Percentiles rank a stretch among this genome's conserved stretches.
phyloP scores from a whole-genome alignment of 306 rosid species.

The Pueraria montana region DNA sequence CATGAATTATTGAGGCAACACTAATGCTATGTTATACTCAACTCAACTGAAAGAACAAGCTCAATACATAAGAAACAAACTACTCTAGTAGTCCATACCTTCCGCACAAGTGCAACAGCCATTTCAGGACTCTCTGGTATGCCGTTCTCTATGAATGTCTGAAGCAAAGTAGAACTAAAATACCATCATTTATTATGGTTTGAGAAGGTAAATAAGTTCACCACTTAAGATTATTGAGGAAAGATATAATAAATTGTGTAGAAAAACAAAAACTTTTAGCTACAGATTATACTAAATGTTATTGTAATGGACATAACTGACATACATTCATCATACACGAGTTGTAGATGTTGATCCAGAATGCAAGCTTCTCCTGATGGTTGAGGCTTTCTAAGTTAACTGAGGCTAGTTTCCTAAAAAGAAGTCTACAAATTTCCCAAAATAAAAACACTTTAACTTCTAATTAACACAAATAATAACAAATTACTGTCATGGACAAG shows the following conservation, averaged over 20 bases:
- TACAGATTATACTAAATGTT: constrained; percentile 14
- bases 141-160: constrained; percentile 87
- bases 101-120: constrained; percentile 76
- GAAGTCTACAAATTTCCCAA: constrained; percentile 67
- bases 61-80: constrained; percentile 27
- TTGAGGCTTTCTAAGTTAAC: constrained; percentile 74
- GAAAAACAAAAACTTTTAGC: neutral
- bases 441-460: constrained; percentile 32
- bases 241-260: neutral
- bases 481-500: constrained; percentile 32
- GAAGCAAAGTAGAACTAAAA: constrained; percentile 47
- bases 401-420: constrained; percentile 78
- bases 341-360: constrained; percentile 96
- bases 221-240: constrained; percentile 6
- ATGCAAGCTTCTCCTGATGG: constrained; percentile 95
- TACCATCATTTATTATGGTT: constrained; percentile 31
- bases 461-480: constrained; percentile 27
- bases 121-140: constrained; percentile 85
- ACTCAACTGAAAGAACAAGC: constrained; percentile 28
- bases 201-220: constrained; percentile 32
- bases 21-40: constrained; percentile 14
- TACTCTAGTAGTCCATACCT: constrained; percentile 55
- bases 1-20: constrained; percentile 36
- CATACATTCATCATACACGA: constrained; percentile 95
- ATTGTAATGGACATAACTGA: constrained; percentile 13